These are phyloP conservation scores for Apiospora hydei DNA, from an alignment of 2,329 filamentous ascomycete species.

Conservation along the genomic window DNA sequence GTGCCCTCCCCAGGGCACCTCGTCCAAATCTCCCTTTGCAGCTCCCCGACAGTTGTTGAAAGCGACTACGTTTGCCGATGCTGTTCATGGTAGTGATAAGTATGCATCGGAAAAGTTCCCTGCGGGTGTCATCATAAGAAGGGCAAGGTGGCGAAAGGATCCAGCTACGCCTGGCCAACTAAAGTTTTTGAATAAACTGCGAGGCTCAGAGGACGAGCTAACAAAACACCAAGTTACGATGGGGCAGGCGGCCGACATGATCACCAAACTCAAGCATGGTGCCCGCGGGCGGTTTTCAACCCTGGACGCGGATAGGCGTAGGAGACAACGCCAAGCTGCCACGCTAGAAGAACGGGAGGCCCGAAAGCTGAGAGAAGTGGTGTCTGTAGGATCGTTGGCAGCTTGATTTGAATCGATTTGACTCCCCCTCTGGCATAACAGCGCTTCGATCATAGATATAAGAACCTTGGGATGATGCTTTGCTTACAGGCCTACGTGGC, in stretches of 20 bases:
- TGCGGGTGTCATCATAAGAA: slow-evolving; percentile 69
- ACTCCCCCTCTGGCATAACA: not conserved
- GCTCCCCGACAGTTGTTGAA: slow-evolving; percentile 73
- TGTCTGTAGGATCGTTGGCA: slow-evolving; percentile 62
- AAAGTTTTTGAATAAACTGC: slow-evolving; percentile 72
- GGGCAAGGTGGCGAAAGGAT: slow-evolving; percentile 72
- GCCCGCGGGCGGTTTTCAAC: slow-evolving; percentile 69
- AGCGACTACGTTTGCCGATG: slow-evolving; percentile 72
- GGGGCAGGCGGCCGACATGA: slow-evolving; percentile 87
- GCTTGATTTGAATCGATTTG: slow-evolving; percentile 30
- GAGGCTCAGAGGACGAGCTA: slow-evolving; percentile 61
- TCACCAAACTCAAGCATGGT: slow-evolving; percentile 88
- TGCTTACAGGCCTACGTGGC: not conserved
- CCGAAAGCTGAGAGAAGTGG: slow-evolving; percentile 55
- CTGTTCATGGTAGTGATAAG: slow-evolving; percentile 85
- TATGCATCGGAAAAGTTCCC: slow-evolving; percentile 75
- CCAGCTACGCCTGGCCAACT: slow-evolving; percentile 73
- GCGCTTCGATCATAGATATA: not conserved
- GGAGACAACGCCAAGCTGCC: slow-evolving; percentile 48
- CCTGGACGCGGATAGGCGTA: slow-evolving; percentile 60
- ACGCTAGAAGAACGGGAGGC: slow-evolving; percentile 47
- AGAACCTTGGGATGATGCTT: not conserved
- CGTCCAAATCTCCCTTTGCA: slow-evolving; percentile 67
- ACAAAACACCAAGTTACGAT: slow-evolving; percentile 69
- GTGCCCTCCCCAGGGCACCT: slow-evolving; percentile 50